phyloP scores from a whole-genome alignment of 306 rosid genomes.

The Malus sieversii region DNA sequence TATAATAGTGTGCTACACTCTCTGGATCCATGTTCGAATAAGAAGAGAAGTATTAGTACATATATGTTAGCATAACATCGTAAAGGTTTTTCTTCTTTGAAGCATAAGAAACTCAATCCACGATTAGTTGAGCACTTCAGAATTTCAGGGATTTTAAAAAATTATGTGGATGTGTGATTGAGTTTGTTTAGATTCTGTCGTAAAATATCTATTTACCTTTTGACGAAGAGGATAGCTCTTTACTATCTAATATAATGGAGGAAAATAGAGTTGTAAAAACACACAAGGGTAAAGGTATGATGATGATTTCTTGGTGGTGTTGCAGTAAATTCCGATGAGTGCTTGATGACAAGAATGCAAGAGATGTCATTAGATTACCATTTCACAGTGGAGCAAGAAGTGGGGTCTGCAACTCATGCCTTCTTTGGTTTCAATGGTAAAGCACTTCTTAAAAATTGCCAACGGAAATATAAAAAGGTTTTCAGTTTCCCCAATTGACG shows the following conservation, averaged over 20 bases:
- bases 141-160: background rate
- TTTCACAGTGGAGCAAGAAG: conserved; percentile 38
- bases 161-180: background rate
- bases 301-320: background rate
- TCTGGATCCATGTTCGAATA: background rate
- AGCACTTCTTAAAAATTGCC: background rate
- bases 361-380: conserved; percentile 38
- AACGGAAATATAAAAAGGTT: background rate
- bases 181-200: background rate
- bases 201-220: background rate
- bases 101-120: background rate
- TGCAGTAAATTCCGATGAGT: conserved; percentile 68
- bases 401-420: conserved; percentile 29
- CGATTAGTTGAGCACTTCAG: background rate
- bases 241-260: background rate
- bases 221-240: background rate
- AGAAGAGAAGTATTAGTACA: background rate
- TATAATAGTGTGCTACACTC: no score
- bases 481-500: background rate
- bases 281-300: background rate
- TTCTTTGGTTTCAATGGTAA: conserved; percentile 39
- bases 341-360: conserved; percentile 37
- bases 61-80: background rate
- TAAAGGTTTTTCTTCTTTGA: background rate
- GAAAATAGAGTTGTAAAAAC: background rate